Percentiles rank a stretch among this genome's conserved stretches.
Evolutionary conservation across 345 rosid species (phyloP).

Genomic region (Bruguiera sexangula): DNA sequence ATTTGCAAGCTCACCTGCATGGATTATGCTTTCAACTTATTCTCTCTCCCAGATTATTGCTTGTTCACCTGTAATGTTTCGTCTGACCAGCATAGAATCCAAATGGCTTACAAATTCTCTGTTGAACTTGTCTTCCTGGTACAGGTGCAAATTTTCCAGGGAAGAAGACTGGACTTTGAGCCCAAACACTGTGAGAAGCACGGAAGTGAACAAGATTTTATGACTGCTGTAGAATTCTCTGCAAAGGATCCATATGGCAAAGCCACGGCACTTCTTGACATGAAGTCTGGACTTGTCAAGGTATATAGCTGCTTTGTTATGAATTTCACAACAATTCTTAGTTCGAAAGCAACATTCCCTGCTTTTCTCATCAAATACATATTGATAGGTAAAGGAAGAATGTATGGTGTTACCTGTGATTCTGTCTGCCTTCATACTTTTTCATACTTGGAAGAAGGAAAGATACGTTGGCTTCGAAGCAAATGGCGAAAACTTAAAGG

Average conservation of each 20-base stretch:
- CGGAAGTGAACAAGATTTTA: constrained; percentile 51
- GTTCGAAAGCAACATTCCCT: neutral
- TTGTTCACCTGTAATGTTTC: too few relatives aligned
- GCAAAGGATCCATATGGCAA: constrained; percentile 72
- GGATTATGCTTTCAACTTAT: too few relatives aligned
- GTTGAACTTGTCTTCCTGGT: constrained; percentile 21
- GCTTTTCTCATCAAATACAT: constrained; percentile 2
- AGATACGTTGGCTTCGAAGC: constrained; percentile 34
- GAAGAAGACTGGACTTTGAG: constrained; percentile 80
- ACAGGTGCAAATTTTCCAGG: constrained; percentile 60
- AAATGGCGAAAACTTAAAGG: constrained; percentile 18
- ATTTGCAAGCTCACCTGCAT: too few relatives aligned
- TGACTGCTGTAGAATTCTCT: constrained; percentile 83
- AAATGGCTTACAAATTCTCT: neutral
- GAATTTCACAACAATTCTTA: constrained; percentile 1
- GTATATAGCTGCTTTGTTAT: constrained; percentile 34
- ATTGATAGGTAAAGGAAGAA: constrained; percentile 60
- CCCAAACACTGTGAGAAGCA: constrained; percentile 42
- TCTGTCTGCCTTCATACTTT: constrained; percentile 62
- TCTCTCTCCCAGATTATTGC: too few relatives aligned
- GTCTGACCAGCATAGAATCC: neutral
- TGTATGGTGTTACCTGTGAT: constrained; percentile 56
- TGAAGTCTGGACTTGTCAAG: constrained; percentile 54
- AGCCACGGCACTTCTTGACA: constrained; percentile 74
- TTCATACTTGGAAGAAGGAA: constrained; percentile 40